Base-by-base conservation (phyloP, 257 asterid genomes). In the Prunella vulgaris region DNA sequence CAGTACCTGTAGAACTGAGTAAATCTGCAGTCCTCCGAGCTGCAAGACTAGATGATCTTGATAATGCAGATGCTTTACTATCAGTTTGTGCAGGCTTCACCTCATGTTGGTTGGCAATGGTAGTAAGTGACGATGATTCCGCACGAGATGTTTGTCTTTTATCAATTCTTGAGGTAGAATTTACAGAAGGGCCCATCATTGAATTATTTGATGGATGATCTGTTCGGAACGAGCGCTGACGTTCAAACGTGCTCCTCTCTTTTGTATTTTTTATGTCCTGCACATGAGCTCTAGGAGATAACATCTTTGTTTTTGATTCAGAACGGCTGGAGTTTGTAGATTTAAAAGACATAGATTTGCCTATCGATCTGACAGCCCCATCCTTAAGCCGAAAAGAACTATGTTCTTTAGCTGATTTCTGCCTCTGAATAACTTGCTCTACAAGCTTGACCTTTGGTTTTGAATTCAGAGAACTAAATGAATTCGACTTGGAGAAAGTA, bases 311-410 rank as follows among this genome's bases (percentile, higher is more conserved):
- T 80, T 87, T 90, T 46, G 93, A 78, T 64, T 86, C 96, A 60
- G 84, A 61, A 40, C 78, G 90, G 75, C 74, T 66, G 44, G 88
- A 46, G 73, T 74, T 83, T 53, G 81, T 74, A 38, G 85, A 73
- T 80, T 82, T 93, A 79, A 92, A 86, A 71, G 97, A 88, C 80
- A 74, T 70, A 53, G 97, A 86, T 86, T 88, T 92, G 60, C 84
- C 85, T 27, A 87, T 66, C 38, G 95, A 77, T 88, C 87, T 85
- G 57, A 59, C 66, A 40, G 58, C 72, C 42, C 91, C 92, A 42
- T 87, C 96, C 83, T 86, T 87, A 24, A 21, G 74, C 40, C 81
- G 87, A 49, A 78, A 76, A 61, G 89, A 75, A 72, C 83, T 69
- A 28, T 82, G 77, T 60, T 83, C 96, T 60, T 84, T 88, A 42